Base-by-base conservation (phyloP, 345 rosid species). In the Populus davidiana region DNA sequence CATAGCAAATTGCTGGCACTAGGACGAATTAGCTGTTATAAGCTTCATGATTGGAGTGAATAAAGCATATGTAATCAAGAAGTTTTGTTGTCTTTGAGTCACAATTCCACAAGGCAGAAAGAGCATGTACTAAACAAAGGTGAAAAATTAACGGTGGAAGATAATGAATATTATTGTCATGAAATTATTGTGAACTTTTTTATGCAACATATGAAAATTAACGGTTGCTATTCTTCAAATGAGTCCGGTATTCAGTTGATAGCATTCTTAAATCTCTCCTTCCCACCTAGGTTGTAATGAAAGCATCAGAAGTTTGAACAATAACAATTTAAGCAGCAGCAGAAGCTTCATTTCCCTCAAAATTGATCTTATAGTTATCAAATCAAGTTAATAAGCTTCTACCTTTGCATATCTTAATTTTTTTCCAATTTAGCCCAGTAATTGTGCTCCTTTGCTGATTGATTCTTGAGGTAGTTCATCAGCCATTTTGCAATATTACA, bases 401-500 rank as follows among this genome's bases (percentile, higher is more conserved):
- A n/a, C 23, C 62, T 56, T 3, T n/a, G 21, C 21, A 50, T 50
- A 17, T 5, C 56, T 21, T 25, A 25, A 25, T 25, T 21, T 54
- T 54, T 8, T n/a, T n/a, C 27, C 10, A 8, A 8, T 54, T 54
- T n/a, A 7, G 23, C 62, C 62, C 9, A 8, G n/a, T 56, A 56
- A 56, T 56, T 56, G 27, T 56, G 11, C 25, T 8, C 2, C 13
- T n/a, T 56, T 56, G 11, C 59, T 52, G 59, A 52, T 52, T 65
- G 50, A 43, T 44, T 75, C 21, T 17, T 54, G 71, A 72, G 69
- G 77, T 8, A 65, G 69, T 31, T 70, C 31, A 78, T 66, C 20
- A 75, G 44, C 82, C 25, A 78, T 78, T 71, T 69, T 71, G 74
- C 79, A 84, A 78, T 41, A 44, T 83, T 63, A 84, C 67, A 73